A percentile compares a stretch with the other conserved stretches of the same genome.
phyloP scores from a whole-genome alignment of 2,329 filamentous ascomycete genomes.

The Cordyceps cicadae region DNA sequence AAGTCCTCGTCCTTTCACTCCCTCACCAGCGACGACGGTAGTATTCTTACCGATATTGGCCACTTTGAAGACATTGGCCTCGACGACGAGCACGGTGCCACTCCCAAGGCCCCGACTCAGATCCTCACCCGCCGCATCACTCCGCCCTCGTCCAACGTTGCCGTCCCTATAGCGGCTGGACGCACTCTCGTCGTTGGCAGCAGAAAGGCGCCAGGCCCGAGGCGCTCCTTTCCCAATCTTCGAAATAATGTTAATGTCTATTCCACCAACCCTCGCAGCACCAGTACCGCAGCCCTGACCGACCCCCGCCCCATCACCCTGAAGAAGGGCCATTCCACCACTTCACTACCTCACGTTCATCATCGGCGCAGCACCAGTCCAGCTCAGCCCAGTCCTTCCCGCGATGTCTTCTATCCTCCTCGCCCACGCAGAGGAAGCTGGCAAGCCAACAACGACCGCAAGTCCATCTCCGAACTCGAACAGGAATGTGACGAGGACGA shows the following conservation, averaged over 20 bases:
- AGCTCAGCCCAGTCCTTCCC: conserved; percentile 35
- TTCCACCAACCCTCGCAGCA: conserved; percentile 42
- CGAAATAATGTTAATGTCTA: conserved; percentile 39
- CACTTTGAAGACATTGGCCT: conserved; percentile 94
- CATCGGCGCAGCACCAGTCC: conserved; percentile 47
- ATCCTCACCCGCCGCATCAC: conserved; percentile 29
- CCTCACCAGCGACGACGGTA: conserved; percentile 65
- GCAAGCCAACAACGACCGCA: conserved; percentile 58
- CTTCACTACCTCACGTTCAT: conserved; percentile 29
- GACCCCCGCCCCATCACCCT: conserved; percentile 23
- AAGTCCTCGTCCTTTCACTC: conserved; percentile 86
- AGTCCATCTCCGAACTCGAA: conserved; percentile 63
- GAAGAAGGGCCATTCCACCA: conserved; percentile 24
- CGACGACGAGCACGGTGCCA: conserved; percentile 46
- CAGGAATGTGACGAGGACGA: conserved; percentile 70
- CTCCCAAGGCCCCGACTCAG: conserved; percentile 41
- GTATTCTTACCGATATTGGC: conserved; percentile 60
- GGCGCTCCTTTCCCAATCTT: conserved; percentile 38
- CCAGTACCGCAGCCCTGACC: conserved; percentile 32
- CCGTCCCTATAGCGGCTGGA: conserved; percentile 14
- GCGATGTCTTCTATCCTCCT: conserved; percentile 30
- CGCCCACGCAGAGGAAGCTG: conserved; percentile 56
- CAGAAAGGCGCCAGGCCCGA: conserved; percentile 23
- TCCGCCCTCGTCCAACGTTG: conserved; percentile 11
- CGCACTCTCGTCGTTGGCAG: conserved; percentile 25